Evolutionary conservation across 2,329 filamentous ascomycete genomes (phyloP).

Genomic region (Aspergillus jensenii): DNA sequence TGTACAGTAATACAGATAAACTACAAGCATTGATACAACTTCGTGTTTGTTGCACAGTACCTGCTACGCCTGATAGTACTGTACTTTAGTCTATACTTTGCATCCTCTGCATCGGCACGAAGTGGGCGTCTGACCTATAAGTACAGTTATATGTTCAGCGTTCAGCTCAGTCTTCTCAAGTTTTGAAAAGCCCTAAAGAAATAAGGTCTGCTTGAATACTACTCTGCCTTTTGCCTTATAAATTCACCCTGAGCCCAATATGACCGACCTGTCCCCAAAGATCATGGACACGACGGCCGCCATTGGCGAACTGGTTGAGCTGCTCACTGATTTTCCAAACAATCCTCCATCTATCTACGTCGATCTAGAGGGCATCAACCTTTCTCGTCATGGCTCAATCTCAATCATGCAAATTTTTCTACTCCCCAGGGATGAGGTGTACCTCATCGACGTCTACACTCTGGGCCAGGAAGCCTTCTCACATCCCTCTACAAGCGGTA

Average conservation of each 20-base stretch:
- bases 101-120: background rate
- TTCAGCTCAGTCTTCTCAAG: background rate
- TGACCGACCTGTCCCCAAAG: background rate
- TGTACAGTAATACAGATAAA: background rate
- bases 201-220: background rate
- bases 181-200: background rate
- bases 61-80: background rate
- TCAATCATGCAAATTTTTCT: constrained; percentile 1
- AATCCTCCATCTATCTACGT: background rate
- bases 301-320: constrained; percentile 24
- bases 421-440: background rate
- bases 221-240: too few relatives aligned
- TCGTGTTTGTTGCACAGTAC: too few relatives aligned
- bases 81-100: background rate
- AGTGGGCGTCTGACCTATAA: background rate
- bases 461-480: background rate
- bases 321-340: constrained; percentile 18
- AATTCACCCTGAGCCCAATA: background rate
- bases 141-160: background rate
- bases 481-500: background rate
- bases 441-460: background rate
- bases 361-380: background rate
- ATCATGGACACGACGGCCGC: constrained; percentile 6
- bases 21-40: background rate
- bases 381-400: background rate